Evolutionary conservation across 2,329 filamentous ascomycete genomes (phyloP).

Genomic region (Microcyclosporella mali): DNA sequence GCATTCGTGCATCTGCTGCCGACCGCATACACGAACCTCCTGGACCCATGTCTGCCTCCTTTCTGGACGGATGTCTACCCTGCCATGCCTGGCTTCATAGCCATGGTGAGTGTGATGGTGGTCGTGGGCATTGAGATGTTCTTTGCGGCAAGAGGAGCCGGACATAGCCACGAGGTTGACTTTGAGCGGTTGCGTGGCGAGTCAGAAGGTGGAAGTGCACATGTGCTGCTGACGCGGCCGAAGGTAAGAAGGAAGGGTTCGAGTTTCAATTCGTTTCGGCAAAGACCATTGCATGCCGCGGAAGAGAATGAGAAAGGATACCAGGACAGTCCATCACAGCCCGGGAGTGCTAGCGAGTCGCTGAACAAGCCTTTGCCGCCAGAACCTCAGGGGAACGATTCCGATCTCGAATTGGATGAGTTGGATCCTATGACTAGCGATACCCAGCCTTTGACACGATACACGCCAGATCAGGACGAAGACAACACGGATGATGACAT

Average conservation of each 20-base stretch:
- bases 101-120: constrained; percentile 73
- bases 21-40: constrained; percentile 55
- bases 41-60: constrained; percentile 61
- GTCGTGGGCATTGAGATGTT: constrained; percentile 86
- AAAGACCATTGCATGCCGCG: constrained; percentile 17
- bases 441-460: constrained; percentile 21
- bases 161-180: constrained; percentile 49
- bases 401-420: constrained; percentile 32
- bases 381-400: constrained; percentile 26
- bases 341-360: constrained; percentile 6
- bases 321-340: constrained; percentile 12
- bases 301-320: constrained; percentile 17
- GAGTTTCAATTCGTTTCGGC: constrained; percentile 26
- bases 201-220: constrained; percentile 10
- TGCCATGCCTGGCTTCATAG: constrained; percentile 72
- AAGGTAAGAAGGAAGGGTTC: constrained; percentile 14
- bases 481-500: constrained; percentile 8
- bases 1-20: constrained; percentile 57
- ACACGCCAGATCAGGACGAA: constrained; percentile 7
- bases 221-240: constrained; percentile 1
- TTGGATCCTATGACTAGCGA: constrained; percentile 24
- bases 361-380: constrained; percentile 30
- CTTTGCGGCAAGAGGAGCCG: constrained; percentile 64
- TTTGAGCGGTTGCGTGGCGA: constrained; percentile 25
- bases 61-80: constrained; percentile 76